Base-by-base conservation (phyloP, 495 filamentous ascomycete species). In the Neurospora tetraspora region DNA sequence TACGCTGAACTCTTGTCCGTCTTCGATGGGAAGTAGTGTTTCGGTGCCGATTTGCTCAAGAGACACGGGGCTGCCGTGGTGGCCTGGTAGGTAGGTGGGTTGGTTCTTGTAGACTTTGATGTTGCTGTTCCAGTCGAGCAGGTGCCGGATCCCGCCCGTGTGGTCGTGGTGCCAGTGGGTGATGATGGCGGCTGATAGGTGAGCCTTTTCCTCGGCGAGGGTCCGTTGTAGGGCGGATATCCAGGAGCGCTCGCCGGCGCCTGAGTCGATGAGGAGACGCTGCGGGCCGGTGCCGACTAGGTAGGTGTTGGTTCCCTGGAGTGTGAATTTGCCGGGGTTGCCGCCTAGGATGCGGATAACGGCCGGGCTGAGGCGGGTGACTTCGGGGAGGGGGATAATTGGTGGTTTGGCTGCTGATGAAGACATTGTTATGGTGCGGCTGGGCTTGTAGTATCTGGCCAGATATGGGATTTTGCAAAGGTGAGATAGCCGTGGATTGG, bases 151-250 rank as follows among this genome's bases (percentile, higher is more conserved):
- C 1, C 96, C 96, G 36, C 88, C 88, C 23, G 89, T 85, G 78
- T 99, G 96, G 80, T 99, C 96, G 38, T 81, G 86, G 80, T 99
- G 96, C 92, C 93, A 93, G 80, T 99, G 96, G 1, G 95, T 97
- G 31, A 98, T 81, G 23, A 98, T 84, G 4, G 88, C 89, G 39
- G 87, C 80, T 37, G 72, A 71, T 39, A 98, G 84, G 0, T 86
- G 85, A 42, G 90, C 88, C 39, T 89, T 86, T 77, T 96, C 92
- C 39, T 86, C 82, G 3, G 82, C 75, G 34, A 98, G 86, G 5
- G 91, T 85, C 20, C 82, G 78, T 72, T 88, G 85, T 16, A 98
- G 84, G 3, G 85, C 82, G 0, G 83, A 73, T 39, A 86, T 80
- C 91, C 92, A 92, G 16, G 85, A 81, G 40, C 86, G 86, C 61